Evolutionary conservation across 2,329 filamentous ascomycete genomes (phyloP), one percentile per base, ranked within the genome.

Genomic region (Fusarium palustre): DNA sequence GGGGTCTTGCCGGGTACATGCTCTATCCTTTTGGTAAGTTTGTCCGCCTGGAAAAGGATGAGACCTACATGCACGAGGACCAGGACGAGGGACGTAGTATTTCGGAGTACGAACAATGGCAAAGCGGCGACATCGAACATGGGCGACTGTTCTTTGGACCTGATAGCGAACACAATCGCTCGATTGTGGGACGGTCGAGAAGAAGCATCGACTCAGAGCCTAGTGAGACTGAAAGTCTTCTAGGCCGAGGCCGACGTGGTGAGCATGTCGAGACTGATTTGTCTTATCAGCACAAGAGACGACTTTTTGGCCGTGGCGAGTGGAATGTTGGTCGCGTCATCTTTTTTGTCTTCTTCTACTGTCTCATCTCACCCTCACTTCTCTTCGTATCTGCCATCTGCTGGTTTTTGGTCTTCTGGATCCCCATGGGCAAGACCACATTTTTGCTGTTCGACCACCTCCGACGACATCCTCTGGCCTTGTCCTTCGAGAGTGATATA

Each of bases 91-190:
- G 96, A 22, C 90, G 96, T 76, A 98, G 94, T 81, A 97, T 99
- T 76, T 97, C 93, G 75, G 96, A 99, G 82, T 99, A 99, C 77
- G 96, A 99, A 79, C 94, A 97, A 81, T 99, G 96, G 96, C 96
- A 99, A 81, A 97, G 90, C 76, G 96, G 96, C 52, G 96, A 99
- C 76, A 87, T 99, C 34, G 96, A 99, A 79, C 94, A 98, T 78
- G 96, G 96, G 5, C 88, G 95, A 34, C 87, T 99, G 4, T 98
- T 99, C 83, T 99, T 99, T 78, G 97, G 96, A 0, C 96, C 96
- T 5, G 88, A 36, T 39, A 30, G 43, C 28, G 48, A 89, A 55
- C 83, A 88, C 64, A 90, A 86, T 72, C 88, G 92, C 55, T 97
- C 94, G 9, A 89, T 98, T 53, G 85, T 97, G 42, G 96, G 95